Base-by-base conservation (phyloP, 441 rosid genomes). In the Iberis amara region DNA sequence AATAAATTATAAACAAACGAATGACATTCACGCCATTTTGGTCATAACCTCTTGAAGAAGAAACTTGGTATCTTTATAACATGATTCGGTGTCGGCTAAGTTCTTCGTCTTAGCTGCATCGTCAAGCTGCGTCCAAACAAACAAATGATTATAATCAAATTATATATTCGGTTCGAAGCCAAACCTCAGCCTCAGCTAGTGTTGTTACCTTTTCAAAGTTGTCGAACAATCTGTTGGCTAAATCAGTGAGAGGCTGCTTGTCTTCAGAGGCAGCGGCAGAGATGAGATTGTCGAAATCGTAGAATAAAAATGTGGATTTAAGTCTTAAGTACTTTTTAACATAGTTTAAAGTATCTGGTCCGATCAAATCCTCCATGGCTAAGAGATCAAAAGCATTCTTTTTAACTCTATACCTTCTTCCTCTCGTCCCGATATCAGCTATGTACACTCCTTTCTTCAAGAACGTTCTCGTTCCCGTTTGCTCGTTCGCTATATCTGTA, bases 331-430 rank as follows among this genome's bases (percentile, higher is more conserved):
- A 87, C 70, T 73, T 85, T 69, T 76, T 75, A 5, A 88, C 89
- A 71, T 88, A 85, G 68, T 82, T 85, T 64, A 77, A 66, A 2
- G 84, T 85, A 32, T 82, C 94, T 7, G 82, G 80, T 71, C 84
- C 89, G 35, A 88, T 77, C 83, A 91, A 68, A 73, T 85, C 96
- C 45, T 67, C 96, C 91, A 85, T 70, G 7, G 98, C 95, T 14
- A 83, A 64, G 15, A 83, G 80, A 80, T 87, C 95, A 62, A 91
- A 85, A 21, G 90, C 86, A 37, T 75, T 68, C 62, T 79, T 87
- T 73, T 69, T 83, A 15, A 91, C 56, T 81, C 95, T 79, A 31
- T 76, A 77, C 57, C 59, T 76, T 57, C 94, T 76, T 6, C 82
- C 82, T 67, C 76, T 57, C 1, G 73, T 62, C 45, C 84, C 87